Evolutionary conservation across 1,139 yeast species (phyloP).

Genomic region (Saccharomycopsis crataegensis): DNA sequence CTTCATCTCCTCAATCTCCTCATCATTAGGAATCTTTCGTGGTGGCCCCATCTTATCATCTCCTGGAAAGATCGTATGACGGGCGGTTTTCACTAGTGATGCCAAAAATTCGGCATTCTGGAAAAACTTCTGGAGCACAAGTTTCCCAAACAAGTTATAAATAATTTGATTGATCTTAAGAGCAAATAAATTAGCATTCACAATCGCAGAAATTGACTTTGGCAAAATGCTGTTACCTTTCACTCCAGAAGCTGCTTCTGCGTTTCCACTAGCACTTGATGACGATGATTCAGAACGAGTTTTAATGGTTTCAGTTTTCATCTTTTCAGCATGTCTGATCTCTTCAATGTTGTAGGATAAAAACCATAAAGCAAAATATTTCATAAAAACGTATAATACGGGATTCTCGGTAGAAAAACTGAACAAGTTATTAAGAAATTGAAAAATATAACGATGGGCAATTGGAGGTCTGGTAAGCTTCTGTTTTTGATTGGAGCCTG

Average conservation of each 20-base stretch:
- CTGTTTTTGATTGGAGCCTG: slow-evolving; percentile 6
- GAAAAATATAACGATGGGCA: slow-evolving; percentile 16
- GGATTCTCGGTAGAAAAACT: slow-evolving; percentile 18
- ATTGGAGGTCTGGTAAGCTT: slow-evolving; percentile 11
- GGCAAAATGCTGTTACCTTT: slow-evolving; percentile 3
- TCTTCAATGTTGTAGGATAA: slow-evolving; percentile 17
- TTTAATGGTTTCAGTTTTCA: neutral
- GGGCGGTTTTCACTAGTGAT: slow-evolving; percentile 24
- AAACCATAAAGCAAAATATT: slow-evolving; percentile 19
- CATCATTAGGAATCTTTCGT: slow-evolving; percentile 22
- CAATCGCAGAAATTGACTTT: slow-evolving; percentile 10
- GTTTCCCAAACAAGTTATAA: slow-evolving; percentile 24
- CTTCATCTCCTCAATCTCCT: slow-evolving; percentile 18
- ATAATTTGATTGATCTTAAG: slow-evolving; percentile 23
- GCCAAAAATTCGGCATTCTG: slow-evolving; percentile 24
- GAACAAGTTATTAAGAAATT: slow-evolving; percentile 18
- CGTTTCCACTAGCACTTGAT: neutral
- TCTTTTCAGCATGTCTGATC: slow-evolving; percentile 6
- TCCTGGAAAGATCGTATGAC: slow-evolving; percentile 32
- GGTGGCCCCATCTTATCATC: slow-evolving; percentile 38
- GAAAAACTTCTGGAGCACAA: slow-evolving; percentile 21
- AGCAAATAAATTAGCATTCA: slow-evolving; percentile 24
- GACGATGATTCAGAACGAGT: slow-evolving; percentile 5
- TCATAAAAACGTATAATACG: slow-evolving; percentile 13
- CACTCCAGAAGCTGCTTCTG: neutral